Percentiles rank a stretch among this genome's conserved stretches.
Evolutionary conservation across 2,329 filamentous ascomycete species (phyloP).

Genomic region (Coccinonectria pachysandricola): DNA sequence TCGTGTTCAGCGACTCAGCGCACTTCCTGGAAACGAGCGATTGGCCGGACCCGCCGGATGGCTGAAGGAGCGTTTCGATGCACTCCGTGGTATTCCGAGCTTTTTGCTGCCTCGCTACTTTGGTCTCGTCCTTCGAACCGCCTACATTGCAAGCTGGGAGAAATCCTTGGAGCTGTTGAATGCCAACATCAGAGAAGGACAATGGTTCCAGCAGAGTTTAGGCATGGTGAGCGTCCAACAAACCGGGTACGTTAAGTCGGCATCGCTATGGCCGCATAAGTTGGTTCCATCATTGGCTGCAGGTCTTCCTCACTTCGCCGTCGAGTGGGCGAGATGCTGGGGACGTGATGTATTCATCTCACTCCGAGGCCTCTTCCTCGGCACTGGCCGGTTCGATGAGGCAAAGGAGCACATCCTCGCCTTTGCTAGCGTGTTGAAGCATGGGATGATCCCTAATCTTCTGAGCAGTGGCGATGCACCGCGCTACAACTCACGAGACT

Average conservation of each 20-base stretch:
- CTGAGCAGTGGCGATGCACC: constrained; percentile 76
- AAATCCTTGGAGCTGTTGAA: constrained; percentile 71
- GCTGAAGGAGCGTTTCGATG: constrained; percentile 77
- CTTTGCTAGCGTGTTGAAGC: constrained; percentile 92
- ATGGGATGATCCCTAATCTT: constrained; percentile 96
- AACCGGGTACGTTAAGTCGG: constrained; percentile 80
- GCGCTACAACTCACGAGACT: constrained; percentile 91
- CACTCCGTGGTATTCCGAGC: constrained; percentile 72
- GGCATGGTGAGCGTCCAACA: constrained; percentile 88
- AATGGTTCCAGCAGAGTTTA: constrained; percentile 80
- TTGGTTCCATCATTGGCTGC: constrained; percentile 80
- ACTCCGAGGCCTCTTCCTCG: constrained; percentile 80
- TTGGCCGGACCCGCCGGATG: constrained; percentile 61
- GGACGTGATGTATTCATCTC: constrained; percentile 96
- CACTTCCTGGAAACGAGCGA: constrained; percentile 49
- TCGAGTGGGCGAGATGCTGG: constrained; percentile 94
- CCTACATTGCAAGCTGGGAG: constrained; percentile 75
- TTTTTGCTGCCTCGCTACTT: constrained; percentile 93
- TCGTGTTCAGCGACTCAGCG: constrained; percentile 62
- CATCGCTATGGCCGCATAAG: constrained; percentile 80
- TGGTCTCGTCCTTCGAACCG: constrained; percentile 75
- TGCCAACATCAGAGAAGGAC: constrained; percentile 65
- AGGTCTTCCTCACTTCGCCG: constrained; percentile 86
- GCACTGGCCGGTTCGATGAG: constrained; percentile 78
- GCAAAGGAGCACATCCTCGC: constrained; percentile 90